A percentile compares a stretch with the other conserved stretches of the same genome.
phyloP scores from a whole-genome alignment of 2,329 filamentous ascomycete genomes.

The Ceratocystis huliohia region DNA sequence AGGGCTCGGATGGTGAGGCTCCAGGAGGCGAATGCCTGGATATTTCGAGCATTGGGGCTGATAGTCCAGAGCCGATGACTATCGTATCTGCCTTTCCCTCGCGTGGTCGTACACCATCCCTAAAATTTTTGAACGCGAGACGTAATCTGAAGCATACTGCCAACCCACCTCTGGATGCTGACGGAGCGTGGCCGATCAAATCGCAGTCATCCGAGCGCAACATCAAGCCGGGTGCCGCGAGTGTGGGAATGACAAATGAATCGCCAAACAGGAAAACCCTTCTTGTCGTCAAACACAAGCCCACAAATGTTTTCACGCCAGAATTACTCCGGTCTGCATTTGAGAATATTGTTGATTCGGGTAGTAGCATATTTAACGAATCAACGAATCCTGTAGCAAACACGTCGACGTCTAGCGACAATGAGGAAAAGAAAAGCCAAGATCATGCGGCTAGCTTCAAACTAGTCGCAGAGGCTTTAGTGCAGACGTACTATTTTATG shows the following conservation, averaged over 20 bases:
- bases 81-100: not conserved
- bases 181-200: not conserved
- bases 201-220: not conserved
- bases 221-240: not conserved
- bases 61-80: too few relatives aligned
- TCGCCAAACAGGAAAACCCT: not conserved
- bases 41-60: too few relatives aligned
- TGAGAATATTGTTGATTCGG: not conserved
- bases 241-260: not conserved
- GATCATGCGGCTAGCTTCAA: not conserved
- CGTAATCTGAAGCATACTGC: not conserved
- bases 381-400: not conserved
- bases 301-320: not conserved
- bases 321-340: not conserved
- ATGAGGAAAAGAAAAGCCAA: not conserved
- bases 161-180: not conserved
- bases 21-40: too few relatives aligned
- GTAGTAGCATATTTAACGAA: not conserved
- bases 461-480: not conserved
- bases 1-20: too few relatives aligned
- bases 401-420: too few relatives aligned
- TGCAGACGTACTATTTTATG: not conserved
- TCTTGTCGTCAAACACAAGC: not conserved
- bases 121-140: too few relatives aligned
- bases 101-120: not conserved